These are phyloP conservation scores for Physocladia obscura DNA, from an alignment of 192 early-diverging fungal genomes.

Conservation along the genomic window DNA sequence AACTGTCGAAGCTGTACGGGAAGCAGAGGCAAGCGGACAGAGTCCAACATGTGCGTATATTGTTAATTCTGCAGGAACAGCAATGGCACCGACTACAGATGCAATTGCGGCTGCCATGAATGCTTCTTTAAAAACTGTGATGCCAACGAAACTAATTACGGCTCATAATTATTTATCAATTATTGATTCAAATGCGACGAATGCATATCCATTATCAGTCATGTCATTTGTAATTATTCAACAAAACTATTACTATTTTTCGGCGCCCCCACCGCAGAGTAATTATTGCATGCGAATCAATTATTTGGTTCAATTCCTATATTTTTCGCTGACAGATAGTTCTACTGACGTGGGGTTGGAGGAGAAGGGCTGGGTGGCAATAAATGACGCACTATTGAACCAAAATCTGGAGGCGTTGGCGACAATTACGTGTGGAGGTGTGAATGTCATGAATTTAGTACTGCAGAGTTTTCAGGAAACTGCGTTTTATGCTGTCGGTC, in stretches of 20 bases:
- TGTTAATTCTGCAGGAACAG: not conserved
- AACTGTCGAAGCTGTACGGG: not conserved
- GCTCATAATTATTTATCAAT: not conserved
- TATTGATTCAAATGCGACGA: not conserved
- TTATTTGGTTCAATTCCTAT: not conserved
- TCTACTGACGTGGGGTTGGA: not conserved
- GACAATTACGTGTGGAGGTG: not conserved
- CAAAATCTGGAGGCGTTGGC: not conserved
- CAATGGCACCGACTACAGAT: not conserved
- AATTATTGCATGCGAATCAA: constrained; percentile 1
- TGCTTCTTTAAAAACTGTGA: not conserved
- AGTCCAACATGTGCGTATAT: not conserved
- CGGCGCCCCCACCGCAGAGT: not conserved
- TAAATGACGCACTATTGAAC: not conserved
- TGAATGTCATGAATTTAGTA: not conserved
- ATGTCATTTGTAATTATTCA: not conserved
- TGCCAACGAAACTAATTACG: not conserved
- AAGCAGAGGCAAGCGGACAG: not conserved
- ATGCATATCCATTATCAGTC: constrained; percentile 5
- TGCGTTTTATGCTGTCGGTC: not conserved
- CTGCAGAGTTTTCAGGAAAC: not conserved
- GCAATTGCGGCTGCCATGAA: not conserved
- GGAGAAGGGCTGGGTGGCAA: not conserved
- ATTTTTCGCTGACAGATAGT: not conserved
- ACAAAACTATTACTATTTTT: not conserved